These are phyloP conservation scores for Herpetomonas samuelpessoai DNA, from an alignment of 208 protist genomes.

Conservation along the genomic window DNA sequence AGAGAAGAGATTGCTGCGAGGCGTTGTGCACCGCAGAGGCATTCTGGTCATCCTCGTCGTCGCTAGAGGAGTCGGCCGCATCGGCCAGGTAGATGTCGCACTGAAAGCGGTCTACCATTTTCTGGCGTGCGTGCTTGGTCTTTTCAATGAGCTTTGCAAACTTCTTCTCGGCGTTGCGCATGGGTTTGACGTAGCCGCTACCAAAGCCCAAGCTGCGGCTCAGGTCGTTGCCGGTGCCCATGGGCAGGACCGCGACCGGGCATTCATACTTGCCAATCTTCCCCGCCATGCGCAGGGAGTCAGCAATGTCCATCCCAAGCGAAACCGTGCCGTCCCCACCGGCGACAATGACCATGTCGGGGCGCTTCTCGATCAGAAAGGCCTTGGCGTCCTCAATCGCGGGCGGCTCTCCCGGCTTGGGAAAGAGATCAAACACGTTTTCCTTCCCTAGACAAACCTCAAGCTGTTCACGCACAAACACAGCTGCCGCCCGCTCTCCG, in stretches of 20 bases:
- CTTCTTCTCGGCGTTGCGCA: slow-evolving; percentile 26
- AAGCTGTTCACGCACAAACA: slow-evolving; percentile 47
- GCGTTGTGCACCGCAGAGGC: neutral
- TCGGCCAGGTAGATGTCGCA: slow-evolving; percentile 21
- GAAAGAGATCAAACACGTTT: slow-evolving; percentile 60
- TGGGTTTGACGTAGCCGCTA: slow-evolving; percentile 51
- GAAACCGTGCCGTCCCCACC: slow-evolving; percentile 68
- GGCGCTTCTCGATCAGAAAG: slow-evolving; percentile 27
- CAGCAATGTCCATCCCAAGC: slow-evolving; percentile 43
- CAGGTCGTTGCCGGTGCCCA: slow-evolving; percentile 74
- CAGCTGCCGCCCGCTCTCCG: slow-evolving; percentile 42
- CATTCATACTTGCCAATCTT: slow-evolving; percentile 17
- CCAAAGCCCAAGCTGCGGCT: slow-evolving; percentile 64
- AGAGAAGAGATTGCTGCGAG: too few species aligned
- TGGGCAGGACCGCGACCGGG: slow-evolving; percentile 44
- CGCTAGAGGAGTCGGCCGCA: neutral
- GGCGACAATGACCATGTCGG: slow-evolving; percentile 46
- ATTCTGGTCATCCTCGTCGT: neutral
- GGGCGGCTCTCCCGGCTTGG: slow-evolving; percentile 17
- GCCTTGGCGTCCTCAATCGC: slow-evolving; percentile 42
- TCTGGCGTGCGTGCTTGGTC: slow-evolving; percentile 12
- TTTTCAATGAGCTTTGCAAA: slow-evolving; percentile 23
- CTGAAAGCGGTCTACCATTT: slow-evolving; percentile 38
- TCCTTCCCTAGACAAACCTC: slow-evolving; percentile 25
- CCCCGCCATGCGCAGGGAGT: slow-evolving; percentile 28